These are phyloP conservation scores for Cynanchum wilfordii DNA, from an alignment of 257 asterid species.

Conservation along the genomic window DNA sequence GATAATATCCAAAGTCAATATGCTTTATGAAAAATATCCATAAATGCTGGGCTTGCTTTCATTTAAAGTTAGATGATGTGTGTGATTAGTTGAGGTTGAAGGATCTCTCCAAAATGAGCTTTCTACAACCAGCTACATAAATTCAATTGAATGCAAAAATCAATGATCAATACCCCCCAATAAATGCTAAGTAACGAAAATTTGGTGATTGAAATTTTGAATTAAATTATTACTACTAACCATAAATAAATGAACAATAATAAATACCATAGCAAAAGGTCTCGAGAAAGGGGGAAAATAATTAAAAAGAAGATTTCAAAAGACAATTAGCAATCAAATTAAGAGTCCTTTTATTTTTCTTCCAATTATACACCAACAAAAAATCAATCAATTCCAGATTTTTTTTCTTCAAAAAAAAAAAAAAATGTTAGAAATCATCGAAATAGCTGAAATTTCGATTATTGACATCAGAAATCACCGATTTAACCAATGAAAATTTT, in stretches of 20 bases:
- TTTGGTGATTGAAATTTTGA: conserved; percentile 1
- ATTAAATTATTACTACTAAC: neutral
- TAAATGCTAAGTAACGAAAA: conserved; percentile 10
- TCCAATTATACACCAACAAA: neutral
- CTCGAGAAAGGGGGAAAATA: no score
- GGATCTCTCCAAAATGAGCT: conserved; percentile 10
- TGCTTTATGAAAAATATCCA: neutral
- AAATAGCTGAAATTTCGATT: neutral
- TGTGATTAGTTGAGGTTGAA: conserved; percentile 6
- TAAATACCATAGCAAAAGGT: no score
- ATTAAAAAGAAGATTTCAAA: conserved; percentile 5
- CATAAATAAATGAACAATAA: neutral
- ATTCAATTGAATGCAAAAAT: conserved; percentile 16
- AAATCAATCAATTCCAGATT: neutral
- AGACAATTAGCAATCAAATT: neutral
- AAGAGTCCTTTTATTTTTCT: neutral
- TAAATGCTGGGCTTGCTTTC: conserved; percentile 11
- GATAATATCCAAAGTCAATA: conserved; percentile 2
- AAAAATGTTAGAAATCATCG: neutral
- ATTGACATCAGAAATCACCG: neutral
- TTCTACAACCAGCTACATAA: conserved; percentile 3
- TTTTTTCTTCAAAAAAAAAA: neutral
- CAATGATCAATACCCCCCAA: conserved; percentile 8
- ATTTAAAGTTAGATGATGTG: neutral
- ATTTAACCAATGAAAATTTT: neutral